Conservation (phyloP, 306 rosid species). For the Trichosanthes cucumerina region DNA sequence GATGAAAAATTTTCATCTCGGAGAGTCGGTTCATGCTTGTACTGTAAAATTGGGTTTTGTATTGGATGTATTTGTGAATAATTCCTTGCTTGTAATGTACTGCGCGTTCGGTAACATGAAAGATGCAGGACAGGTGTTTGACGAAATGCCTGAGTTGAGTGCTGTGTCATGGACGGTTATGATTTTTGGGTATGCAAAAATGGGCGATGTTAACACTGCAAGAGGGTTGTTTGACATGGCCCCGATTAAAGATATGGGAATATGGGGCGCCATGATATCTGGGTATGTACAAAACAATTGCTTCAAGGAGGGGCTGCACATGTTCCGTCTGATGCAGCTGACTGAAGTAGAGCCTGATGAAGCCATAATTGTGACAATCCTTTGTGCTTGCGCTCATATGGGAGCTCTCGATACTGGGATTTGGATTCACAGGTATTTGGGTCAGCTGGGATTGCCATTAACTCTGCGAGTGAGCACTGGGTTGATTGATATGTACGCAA, state of each 20-base stretch:
- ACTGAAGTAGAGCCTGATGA: slow-evolving; percentile 50
- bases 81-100: slow-evolving; percentile 45
- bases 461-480: slow-evolving; percentile 45
- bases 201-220: slow-evolving; percentile 44
- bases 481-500: slow-evolving; percentile 70
- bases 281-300: slow-evolving; percentile 65
- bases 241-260: slow-evolving; percentile 51
- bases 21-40: slow-evolving; percentile 44
- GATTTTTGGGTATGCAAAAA: slow-evolving; percentile 58
- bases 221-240: slow-evolving; percentile 65
- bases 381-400: slow-evolving; percentile 70
- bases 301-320: slow-evolving; percentile 57
- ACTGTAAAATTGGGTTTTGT: slow-evolving; percentile 43
- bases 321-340: slow-evolving; percentile 52
- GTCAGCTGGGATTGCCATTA: slow-evolving; percentile 17
- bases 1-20: slow-evolving; percentile 18
- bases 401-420: slow-evolving; percentile 57
- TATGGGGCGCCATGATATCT: slow-evolving; percentile 89
- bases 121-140: slow-evolving; percentile 46
- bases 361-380: slow-evolving; percentile 48
- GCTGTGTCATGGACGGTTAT: slow-evolving; percentile 62
- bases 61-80: slow-evolving; percentile 48
- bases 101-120: slow-evolving; percentile 26
- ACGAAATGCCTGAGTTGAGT: slow-evolving; percentile 55
- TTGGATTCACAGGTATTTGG: slow-evolving; percentile 52